Percentiles rank a stretch among this genome's conserved stretches.
Conservation (phyloP, 805 yeast species). For the Yarrowia alimentaria region DNA sequence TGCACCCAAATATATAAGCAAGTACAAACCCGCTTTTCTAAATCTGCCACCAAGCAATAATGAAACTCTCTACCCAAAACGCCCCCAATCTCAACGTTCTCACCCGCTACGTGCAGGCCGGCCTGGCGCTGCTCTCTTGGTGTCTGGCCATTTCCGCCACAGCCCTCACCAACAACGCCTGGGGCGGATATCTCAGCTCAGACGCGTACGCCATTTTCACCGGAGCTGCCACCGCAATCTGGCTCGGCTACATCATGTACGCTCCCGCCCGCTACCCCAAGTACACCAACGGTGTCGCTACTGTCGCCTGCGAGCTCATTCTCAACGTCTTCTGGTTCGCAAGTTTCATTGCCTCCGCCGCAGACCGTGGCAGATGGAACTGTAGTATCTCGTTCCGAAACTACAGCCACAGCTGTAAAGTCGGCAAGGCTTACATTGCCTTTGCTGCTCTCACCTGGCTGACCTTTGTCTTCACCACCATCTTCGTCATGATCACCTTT, state of each 20-base stretch:
- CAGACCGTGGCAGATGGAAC: background rate
- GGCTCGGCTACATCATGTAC: background rate
- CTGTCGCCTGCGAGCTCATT: constrained; percentile 8
- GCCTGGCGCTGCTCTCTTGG: constrained; percentile 11
- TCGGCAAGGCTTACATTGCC: constrained; percentile 27
- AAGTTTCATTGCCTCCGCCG: constrained; percentile 21
- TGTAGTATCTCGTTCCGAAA: background rate
- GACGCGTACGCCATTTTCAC: constrained; percentile 9
- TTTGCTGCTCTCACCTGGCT: constrained; percentile 28
- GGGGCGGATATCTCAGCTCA: background rate
- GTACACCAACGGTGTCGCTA: constrained; percentile 22
- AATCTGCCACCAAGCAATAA: background rate
- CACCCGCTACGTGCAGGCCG: constrained; percentile 17
- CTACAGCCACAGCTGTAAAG: constrained; percentile 18
- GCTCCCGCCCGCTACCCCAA: constrained; percentile 20
- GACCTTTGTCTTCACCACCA: constrained; percentile 17
- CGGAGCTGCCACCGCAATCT: constrained; percentile 2
- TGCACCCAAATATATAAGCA: background rate
- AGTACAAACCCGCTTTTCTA: background rate
- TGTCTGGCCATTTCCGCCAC: constrained; percentile 21
- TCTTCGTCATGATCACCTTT: constrained; percentile 8
- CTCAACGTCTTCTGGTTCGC: constrained; percentile 26
- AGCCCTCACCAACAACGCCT: constrained; percentile 2
- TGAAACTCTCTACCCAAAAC: constrained; percentile 4
- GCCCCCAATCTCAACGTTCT: constrained; percentile 4